These are phyloP conservation scores for Phaeotremella skinneri DNA, from an alignment of 768 basidiomycete species.

Conservation along the genomic window DNA sequence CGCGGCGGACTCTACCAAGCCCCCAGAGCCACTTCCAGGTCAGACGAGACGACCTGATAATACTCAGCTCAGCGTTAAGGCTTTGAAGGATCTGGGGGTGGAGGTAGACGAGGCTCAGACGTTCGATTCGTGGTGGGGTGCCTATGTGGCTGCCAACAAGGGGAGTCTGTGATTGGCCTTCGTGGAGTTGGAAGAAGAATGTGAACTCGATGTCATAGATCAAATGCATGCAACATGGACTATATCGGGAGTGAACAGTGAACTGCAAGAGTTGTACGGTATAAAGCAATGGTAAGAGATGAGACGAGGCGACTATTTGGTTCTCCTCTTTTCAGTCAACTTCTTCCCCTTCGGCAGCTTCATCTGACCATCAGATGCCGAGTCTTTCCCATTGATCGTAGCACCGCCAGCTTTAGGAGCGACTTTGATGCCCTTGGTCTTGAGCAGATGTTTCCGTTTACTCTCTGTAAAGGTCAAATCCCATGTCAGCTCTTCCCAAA, in stretches of 20 bases:
- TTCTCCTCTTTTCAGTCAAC: slow-evolving; percentile 27
- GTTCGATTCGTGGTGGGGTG: slow-evolving; percentile 85
- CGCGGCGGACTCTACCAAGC: slow-evolving; percentile 63
- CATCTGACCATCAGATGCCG: slow-evolving; percentile 18
- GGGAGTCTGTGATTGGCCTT: neutral
- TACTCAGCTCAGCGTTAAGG: slow-evolving; percentile 71
- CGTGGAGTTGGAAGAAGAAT: too few species aligned
- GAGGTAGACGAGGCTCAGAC: slow-evolving; percentile 57
- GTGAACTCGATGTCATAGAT: too few species aligned
- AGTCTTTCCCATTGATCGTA: neutral
- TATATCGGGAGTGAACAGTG: too few species aligned
- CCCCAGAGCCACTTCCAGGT: slow-evolving; percentile 56
- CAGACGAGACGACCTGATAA: slow-evolving; percentile 76
- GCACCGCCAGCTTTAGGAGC: slow-evolving; percentile 13
- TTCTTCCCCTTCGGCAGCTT: slow-evolving; percentile 39
- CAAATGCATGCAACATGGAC: too few species aligned
- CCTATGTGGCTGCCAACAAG: slow-evolving; percentile 19
- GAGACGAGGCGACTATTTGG: slow-evolving; percentile 15
- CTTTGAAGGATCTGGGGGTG: slow-evolving; percentile 65
- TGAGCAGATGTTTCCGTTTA: slow-evolving; percentile 53
- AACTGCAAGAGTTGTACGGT: too few species aligned
- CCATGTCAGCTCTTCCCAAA: slow-evolving; percentile 60
- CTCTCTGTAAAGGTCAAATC: too few species aligned
- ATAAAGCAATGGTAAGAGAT: too few species aligned
- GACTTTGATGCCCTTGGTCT: slow-evolving; percentile 55